Evolutionary conservation across 306 rosid genomes (phyloP).

Genomic region (Albizia julibrissin): DNA sequence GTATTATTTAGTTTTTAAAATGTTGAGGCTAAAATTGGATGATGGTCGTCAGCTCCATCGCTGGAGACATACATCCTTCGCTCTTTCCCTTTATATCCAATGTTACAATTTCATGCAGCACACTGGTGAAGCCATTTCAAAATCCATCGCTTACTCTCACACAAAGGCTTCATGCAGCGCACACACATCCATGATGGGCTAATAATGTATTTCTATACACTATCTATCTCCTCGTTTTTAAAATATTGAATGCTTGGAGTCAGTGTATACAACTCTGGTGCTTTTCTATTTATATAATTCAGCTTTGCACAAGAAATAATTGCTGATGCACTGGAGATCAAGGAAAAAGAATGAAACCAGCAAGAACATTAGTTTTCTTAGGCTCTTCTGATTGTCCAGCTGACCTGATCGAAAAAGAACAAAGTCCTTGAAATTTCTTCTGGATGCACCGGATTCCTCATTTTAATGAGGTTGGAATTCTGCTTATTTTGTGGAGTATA

Average conservation of each 20-base stretch:
- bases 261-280: background rate
- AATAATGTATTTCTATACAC: background rate
- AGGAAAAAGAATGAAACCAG: background rate
- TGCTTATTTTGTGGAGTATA: background rate
- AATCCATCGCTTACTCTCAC: background rate
- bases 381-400: background rate
- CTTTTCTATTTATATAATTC: background rate
- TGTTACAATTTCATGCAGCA: too few species aligned
- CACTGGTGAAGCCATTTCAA: background rate
- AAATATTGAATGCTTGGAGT: slow-evolving; percentile 3
- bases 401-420: background rate
- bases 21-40: background rate
- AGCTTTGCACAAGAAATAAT: background rate
- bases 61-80: too few species aligned
- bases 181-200: background rate
- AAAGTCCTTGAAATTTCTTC: background rate
- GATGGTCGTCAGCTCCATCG: background rate
- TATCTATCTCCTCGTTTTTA: slow-evolving; percentile 2
- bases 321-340: background rate
- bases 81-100: too few species aligned
- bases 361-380: background rate
- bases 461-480: background rate
- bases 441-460: background rate
- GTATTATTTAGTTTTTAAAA: background rate
- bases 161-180: background rate